These are phyloP conservation scores for Panus rudis DNA, from an alignment of 768 basidiomycete species.

Conservation along the genomic window DNA sequence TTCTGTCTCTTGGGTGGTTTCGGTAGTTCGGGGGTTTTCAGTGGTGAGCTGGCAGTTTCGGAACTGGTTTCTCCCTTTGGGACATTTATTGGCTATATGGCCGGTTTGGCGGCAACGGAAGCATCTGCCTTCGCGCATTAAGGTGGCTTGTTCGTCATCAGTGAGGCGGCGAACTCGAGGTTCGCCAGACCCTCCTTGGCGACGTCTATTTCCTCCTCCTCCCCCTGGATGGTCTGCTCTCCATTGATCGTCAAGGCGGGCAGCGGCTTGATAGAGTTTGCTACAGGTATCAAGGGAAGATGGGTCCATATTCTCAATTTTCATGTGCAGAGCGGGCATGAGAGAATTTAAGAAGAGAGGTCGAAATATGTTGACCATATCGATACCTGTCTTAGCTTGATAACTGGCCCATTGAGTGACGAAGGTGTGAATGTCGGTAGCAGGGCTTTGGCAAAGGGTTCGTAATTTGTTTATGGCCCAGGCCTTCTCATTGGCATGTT, in stretches of 20 bases:
- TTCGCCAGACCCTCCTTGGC: not conserved
- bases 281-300: not conserved
- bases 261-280: not conserved
- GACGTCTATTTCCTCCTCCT: not conserved
- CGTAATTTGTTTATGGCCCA: not conserved
- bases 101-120: not conserved
- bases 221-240: not conserved
- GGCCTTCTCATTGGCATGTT: not conserved
- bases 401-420: not conserved
- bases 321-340: not conserved
- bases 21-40: too few relatives aligned
- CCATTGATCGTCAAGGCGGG: not conserved
- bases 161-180: not conserved
- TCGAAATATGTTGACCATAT: not conserved
- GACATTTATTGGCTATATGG: not conserved
- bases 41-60: too few relatives aligned
- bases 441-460: not conserved
- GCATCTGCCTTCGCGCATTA: not conserved
- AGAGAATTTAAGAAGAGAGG: not conserved
- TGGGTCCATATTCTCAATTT: not conserved
- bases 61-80: too few relatives aligned
- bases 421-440: not conserved
- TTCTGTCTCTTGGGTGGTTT: not conserved
- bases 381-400: too few relatives aligned
- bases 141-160: not conserved